Conservation (phyloP, 2,329 filamentous ascomycete genomes). For the Diaporthe citri region DNA sequence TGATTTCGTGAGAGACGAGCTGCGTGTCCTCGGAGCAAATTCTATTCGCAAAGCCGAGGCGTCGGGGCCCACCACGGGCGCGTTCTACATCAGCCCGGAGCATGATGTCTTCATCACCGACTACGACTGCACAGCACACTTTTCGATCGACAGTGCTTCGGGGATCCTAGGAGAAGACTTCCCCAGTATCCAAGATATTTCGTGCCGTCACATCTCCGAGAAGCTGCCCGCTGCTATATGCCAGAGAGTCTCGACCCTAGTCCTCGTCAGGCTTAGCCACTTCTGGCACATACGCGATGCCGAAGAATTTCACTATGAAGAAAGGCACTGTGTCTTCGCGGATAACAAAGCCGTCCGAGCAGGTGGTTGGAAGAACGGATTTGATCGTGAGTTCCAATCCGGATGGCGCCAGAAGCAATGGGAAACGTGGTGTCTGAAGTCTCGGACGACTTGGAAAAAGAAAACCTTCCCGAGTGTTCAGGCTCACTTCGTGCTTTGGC, state of each 20-base stretch:
- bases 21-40: not conserved
- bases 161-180: not conserved
- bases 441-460: not conserved
- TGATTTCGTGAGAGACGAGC: not conserved
- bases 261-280: not conserved
- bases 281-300: too few species aligned
- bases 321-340: not conserved
- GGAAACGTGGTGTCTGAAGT: too few species aligned
- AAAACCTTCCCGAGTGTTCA: not conserved
- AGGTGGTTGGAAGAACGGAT: too few species aligned
- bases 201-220: not conserved
- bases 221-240: not conserved
- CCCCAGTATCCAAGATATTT: fast-evolving
- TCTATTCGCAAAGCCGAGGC: not conserved
- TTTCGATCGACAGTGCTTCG: not conserved
- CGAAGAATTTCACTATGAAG: too few species aligned
- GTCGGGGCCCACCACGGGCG: not conserved
- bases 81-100: constrained; percentile 15
- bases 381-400: not conserved
- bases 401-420: too few species aligned
- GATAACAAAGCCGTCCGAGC: not conserved
- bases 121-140: not conserved
- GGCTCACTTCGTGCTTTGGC: not conserved
- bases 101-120: not conserved
- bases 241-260: not conserved